Base-by-base conservation (phyloP, 495 filamentous ascomycete genomes). In the Xanthoparmelia taractica region DNA sequence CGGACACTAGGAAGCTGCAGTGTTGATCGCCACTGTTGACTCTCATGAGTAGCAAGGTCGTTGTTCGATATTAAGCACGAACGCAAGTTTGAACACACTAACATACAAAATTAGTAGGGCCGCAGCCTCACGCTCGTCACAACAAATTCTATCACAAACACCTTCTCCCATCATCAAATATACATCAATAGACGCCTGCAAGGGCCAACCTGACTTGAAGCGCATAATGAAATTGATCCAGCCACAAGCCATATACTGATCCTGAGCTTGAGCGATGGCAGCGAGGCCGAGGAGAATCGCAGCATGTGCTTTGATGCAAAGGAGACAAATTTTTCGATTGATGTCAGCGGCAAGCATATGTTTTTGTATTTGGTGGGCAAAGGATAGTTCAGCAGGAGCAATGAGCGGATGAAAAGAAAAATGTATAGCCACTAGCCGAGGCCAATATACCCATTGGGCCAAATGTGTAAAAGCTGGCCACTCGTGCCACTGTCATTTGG, bases 201-300 rank as follows among this genome's bases (percentile, higher is more conserved):
- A 10, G 5, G 15, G 27, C n/a, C 48, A 23, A 6, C 8, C 20
- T n/a, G n/a, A 65, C 63, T 43, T 57, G 67, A 65, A 31, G 68
- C 68, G 57, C 68, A 69, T 12, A 41, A 54, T 38, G 68, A 65
- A 15, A 67, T 64, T 13, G 61, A 58, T 33, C 63, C 68, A 25
- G 60, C 68, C 15, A 67, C 43, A 40, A n/a, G 63, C 59, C 25
- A 63, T 59, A 41, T 65, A 67, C 38, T 65, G 63, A 15, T 67
- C 66, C 43, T 68, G 66, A 11, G 65, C 66, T 38, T 65, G 63
- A 41, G 65, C 48, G 50, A 64, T 34, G 33, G 68, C 68, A 29
- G 65, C 41, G 31, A 67, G 68, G 56, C 68, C 62, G 50, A 67
- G 17, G 36, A 69, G 13, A 34, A 52, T 41, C 29, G 60, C 29